Evolutionary conservation across 75 land plant species (phyloP), one percentile per base, ranked within the genome.

Genomic region (Cryptomeria japonica): DNA sequence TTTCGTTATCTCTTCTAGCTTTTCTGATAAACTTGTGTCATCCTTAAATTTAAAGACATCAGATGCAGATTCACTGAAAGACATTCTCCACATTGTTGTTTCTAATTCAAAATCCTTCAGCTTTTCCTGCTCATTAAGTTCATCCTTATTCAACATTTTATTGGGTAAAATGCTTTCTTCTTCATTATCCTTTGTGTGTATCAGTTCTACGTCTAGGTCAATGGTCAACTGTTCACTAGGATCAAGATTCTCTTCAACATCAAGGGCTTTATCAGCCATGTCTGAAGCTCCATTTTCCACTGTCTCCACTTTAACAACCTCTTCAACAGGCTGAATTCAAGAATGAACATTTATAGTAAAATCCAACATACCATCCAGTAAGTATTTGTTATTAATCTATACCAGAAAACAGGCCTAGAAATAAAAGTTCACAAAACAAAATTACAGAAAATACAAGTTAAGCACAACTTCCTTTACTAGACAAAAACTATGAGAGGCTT

Each of bases 101-200:
- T 93, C 91, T 70, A 32, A 85, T 80, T 93, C 91, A 11, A 94
- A 90, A 46, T 84, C 88, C 47, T 87, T 92, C 34, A 88, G 42
- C 87, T 92, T 93, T 68, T 90, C 94, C 79, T 88, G 88, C 10
- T 88, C 87, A 85, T 91, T 93, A 18, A 87, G 88, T 4, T 85
- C 25, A 34, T 88, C 83, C 47, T 25, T 42, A 80, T 80, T 80
- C 31, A 80, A 28, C 83, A 80, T 25, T 42, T 42, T 44, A 14
- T 80, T 3, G 14, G 10, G 83, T 8, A 42, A 44, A 80, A 11
- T 19, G 42, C 19, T 78, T 78, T 78, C 41, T 8, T 78, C 44
- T 78, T 77, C 47, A 19, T 42, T 80, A 41, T 80, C 83, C 1
- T 80, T 41, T 44, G 31, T 12, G 12, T 80, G 83, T n/a, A 44